phyloP scores from a whole-genome alignment of 2,329 filamentous ascomycete species.

The Aspergillus novoparasiticus region DNA sequence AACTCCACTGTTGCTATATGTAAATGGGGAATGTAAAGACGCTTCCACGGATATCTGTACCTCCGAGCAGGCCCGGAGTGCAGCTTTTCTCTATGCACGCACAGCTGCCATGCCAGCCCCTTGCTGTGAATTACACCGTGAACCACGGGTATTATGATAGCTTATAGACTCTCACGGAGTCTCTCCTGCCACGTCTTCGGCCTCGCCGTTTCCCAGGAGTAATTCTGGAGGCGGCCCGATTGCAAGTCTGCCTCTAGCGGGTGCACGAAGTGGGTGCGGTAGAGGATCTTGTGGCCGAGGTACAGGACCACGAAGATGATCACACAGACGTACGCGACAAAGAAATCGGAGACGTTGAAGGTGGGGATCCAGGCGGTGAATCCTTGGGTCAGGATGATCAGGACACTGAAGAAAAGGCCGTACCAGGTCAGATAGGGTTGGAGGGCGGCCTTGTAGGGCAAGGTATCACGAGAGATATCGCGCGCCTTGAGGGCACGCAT shows the following conservation, averaged over 20 bases:
- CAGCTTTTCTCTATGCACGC: background rate
- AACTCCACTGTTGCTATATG: slow-evolving; percentile 1
- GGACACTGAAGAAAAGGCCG: slow-evolving; percentile 64
- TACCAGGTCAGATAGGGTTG: slow-evolving; percentile 67
- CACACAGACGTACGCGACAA: slow-evolving; percentile 65
- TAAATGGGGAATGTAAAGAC: background rate
- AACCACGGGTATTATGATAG: background rate
- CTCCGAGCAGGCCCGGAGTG: background rate
- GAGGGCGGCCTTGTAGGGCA: slow-evolving; percentile 63
- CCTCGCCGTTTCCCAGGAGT: slow-evolving; percentile 34
- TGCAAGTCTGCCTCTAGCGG: slow-evolving; percentile 45
- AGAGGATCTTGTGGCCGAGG: slow-evolving; percentile 58
- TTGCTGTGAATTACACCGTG: background rate
- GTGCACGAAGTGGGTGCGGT: slow-evolving; percentile 38
- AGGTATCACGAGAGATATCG: slow-evolving; percentile 56
- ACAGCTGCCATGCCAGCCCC: background rate
- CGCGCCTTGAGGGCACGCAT: slow-evolving; percentile 60
- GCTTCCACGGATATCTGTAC: background rate
- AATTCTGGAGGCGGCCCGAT: slow-evolving; percentile 36
- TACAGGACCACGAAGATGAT: slow-evolving; percentile 64
- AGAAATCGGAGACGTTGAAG: slow-evolving; percentile 63
- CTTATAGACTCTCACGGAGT: slow-evolving; percentile 10
- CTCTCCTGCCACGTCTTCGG: slow-evolving; percentile 26
- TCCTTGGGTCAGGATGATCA: slow-evolving; percentile 68
- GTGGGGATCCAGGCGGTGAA: slow-evolving; percentile 65